Conservation (phyloP, 164 flowering plant species). For the Malania oleifera region DNA sequence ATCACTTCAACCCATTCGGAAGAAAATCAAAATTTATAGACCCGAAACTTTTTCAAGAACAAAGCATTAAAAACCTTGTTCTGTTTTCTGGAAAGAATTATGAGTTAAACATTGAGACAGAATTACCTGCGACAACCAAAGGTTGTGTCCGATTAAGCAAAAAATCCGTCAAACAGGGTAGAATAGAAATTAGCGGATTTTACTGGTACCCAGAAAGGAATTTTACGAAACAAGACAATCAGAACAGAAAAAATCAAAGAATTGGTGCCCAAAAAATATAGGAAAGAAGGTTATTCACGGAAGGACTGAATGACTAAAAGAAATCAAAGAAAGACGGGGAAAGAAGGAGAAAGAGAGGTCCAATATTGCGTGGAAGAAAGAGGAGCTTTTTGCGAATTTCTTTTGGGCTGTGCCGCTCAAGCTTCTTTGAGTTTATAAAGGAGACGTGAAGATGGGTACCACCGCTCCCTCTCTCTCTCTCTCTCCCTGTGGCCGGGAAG, state of each 20-base stretch:
- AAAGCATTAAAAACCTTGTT: no score
- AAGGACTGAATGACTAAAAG: not conserved
- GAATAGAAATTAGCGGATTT: constrained; percentile 7
- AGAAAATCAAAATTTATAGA: not conserved
- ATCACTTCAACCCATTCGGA: not conserved
- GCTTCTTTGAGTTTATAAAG: no score
- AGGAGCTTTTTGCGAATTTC: constrained; percentile 2
- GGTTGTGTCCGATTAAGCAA: not conserved
- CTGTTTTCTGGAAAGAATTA: no score
- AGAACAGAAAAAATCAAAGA: not conserved
- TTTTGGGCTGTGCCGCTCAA: no score
- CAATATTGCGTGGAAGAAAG: constrained; percentile 29
- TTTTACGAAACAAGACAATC: not conserved
- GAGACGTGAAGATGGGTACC: no score
- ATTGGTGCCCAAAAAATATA: not conserved
- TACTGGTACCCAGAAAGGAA: constrained; percentile 6
- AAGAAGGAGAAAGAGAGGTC: not conserved
- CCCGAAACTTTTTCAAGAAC: not conserved
- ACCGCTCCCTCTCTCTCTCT: not conserved
- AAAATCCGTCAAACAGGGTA: not conserved
- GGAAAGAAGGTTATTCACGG: not conserved
- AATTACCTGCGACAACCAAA: constrained; percentile 13
- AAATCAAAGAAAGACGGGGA: not conserved
- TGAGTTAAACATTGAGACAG: no score
- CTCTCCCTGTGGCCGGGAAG: constrained; percentile 15